Base-by-base conservation (phyloP, 2,329 filamentous ascomycete species). In the Rhynchosporium agropyri region DNA sequence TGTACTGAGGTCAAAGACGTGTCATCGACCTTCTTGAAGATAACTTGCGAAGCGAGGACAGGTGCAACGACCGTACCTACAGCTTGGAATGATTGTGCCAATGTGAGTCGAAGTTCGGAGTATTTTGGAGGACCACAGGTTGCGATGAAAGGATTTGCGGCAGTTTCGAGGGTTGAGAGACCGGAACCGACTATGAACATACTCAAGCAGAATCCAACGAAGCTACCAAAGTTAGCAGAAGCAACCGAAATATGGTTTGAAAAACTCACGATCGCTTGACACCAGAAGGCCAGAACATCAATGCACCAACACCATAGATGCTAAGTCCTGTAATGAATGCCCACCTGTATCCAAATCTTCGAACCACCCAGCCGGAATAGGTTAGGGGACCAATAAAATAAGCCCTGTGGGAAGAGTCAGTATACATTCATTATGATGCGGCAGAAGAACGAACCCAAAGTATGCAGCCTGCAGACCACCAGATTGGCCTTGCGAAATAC, bases 211-310 rank as follows among this genome's bases (percentile, higher is more conserved):
- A 73, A 73, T 9, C 70, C 70, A 36, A 60, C 63, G 56, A 73
- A 71, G 15, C 66, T 69, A 26, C n/a, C 15, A n/a, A 28, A 40
- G 2, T 36, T 15, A 20, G 50, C 45, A 57, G 20, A 40, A 20
- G n/a, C 3, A 0, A 1, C 12, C 20, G 13, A 4, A 9, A 6
- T 26, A 4, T 20, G 1, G 12, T 2, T 9, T 10, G 1, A 15
- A 20, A 12, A 46, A 58, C 67, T 67, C 50, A 69, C 67, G 66
- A 69, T 67, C 66, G 55, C 61, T 70, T 66, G 10, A 92, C 83
- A 6, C 87, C 89, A 1, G 88, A 89, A 0, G 90, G 91, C 91
- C 90, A 94, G 77, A 93, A 92, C 77, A 92, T 91, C 67, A 94
- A 85, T 15, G 89, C 90, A 1, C 89, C 89, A 8, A 86, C 79